Base-by-base conservation (phyloP, 2,329 filamentous ascomycete genomes). In the Alternaria brassicae region DNA sequence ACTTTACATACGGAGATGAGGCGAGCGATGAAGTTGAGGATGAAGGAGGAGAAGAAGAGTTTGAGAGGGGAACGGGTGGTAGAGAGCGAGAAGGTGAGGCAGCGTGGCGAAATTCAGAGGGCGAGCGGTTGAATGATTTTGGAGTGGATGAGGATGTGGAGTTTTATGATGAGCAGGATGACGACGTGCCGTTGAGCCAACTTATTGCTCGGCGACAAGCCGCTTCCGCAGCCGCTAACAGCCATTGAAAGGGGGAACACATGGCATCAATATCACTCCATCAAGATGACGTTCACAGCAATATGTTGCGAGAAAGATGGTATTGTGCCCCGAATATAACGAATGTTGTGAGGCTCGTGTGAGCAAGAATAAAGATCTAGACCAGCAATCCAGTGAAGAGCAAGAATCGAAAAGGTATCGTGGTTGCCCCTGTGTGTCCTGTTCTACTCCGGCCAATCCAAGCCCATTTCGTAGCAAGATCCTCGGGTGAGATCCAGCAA, bases 81-180 rank as follows among this genome's bases (percentile, higher is more conserved):
- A 54, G 65, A 23, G 51, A 68, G 62, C 10, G 71, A 75, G 53
- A 81, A 82, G 85, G 84, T 5, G 82, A 86, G 69, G 83, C 84
- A 40, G 84, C 81, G 5, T 95, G 91, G 91, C 86, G 83, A 0
- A 94, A 93, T 66, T 83, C 86, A 0, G 91, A 94, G 52, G 91
- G 91, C 1, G 90, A 94, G 71, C 82, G 87, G 32, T 78, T 95
- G 49, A 82, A 85, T 40, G 91, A 95, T 69, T 95, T 89, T 71
- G 91, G 91, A 2, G 91, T 95, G 0, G 91, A 94, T 67, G 90
- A 92, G 69, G 89, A 91, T 13, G 85, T 84, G 0, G 89, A 92
- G 62, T 88, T 88, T 45, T 86, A 87, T 27, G 86, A 88, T 61
- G 82, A 84, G 55, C 86, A 88, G 62, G 83, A 85, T 36, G 87